phyloP scores from a whole-genome alignment of 495 filamentous ascomycete genomes.

The Hyaloscypha finlandica region DNA sequence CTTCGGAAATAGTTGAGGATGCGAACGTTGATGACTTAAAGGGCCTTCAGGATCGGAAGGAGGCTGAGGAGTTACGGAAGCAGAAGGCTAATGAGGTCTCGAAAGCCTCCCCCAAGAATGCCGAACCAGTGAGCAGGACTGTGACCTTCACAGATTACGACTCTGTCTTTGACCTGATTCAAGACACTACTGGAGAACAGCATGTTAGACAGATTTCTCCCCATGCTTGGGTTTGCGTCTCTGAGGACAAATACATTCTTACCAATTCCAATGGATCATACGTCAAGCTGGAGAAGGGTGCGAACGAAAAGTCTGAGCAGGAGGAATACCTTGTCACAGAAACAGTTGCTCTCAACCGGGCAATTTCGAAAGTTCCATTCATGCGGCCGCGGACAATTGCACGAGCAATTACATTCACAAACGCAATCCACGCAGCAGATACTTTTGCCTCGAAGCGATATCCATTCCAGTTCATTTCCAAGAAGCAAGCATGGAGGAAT shows the following conservation, averaged over 20 bases:
- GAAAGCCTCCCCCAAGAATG: neutral
- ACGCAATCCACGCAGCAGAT: conserved; percentile 81
- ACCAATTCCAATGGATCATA: conserved; percentile 54
- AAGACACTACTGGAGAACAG: conserved; percentile 74
- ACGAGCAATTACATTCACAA: conserved; percentile 56
- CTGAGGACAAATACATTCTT: conserved; percentile 64
- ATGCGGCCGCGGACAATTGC: conserved; percentile 68
- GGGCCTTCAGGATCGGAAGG: conserved; percentile 47
- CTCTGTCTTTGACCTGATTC: conserved; percentile 81
- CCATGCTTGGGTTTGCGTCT: conserved; percentile 79
- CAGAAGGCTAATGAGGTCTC: conserved; percentile 17
- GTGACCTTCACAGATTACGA: conserved; percentile 87
- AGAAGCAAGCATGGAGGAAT: conserved; percentile 66
- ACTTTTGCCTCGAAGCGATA: conserved; percentile 71
- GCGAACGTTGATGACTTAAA: conserved; percentile 59
- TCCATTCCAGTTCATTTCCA: conserved; percentile 56
- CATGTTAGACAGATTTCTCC: conserved; percentile 76
- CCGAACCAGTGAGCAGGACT: conserved; percentile 26
- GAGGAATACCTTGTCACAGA: conserved; percentile 25
- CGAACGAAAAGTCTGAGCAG: conserved; percentile 23
- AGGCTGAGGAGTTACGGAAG: conserved; percentile 38
- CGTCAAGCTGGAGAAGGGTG: conserved; percentile 60
- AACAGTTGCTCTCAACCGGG: conserved; percentile 30
- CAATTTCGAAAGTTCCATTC: conserved; percentile 53
- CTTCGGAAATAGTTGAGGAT: conserved; percentile 71